Percentiles rank a stretch among this genome's conserved stretches.
phyloP scores from a whole-genome alignment of 768 basidiomycete species.

The Kwoniella pini region DNA sequence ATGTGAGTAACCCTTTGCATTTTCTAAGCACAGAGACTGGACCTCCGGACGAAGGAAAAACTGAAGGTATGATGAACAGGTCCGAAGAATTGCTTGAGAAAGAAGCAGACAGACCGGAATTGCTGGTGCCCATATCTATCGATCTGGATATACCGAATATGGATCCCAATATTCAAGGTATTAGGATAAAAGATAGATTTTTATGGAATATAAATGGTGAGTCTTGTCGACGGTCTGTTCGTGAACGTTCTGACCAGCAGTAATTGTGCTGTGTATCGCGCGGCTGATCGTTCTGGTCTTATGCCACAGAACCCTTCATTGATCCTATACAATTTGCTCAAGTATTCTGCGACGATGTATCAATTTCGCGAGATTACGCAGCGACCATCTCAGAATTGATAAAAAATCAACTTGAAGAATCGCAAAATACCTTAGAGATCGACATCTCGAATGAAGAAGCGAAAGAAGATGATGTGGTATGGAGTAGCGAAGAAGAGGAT shows the following conservation, averaged over 20 bases:
- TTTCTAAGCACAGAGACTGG: too few species aligned
- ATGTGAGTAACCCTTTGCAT: slow-evolving; percentile 61
- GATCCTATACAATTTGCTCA: slow-evolving; percentile 81
- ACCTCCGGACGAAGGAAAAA: neutral
- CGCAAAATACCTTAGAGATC: slow-evolving; percentile 76
- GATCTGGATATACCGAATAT: slow-evolving; percentile 92
- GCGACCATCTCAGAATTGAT: slow-evolving; percentile 84
- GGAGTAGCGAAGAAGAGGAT: slow-evolving; percentile 44
- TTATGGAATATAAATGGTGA: slow-evolving; percentile 86
- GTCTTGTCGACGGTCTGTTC: too few species aligned
- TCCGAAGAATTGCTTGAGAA: slow-evolving; percentile 65
- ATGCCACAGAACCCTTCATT: slow-evolving; percentile 64
- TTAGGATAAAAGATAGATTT: slow-evolving; percentile 90
- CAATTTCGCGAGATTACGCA: slow-evolving; percentile 71
- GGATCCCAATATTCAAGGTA: slow-evolving; percentile 77
- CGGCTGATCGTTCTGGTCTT: too few species aligned
- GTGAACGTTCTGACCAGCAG: too few species aligned
- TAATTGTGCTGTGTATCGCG: too few species aligned
- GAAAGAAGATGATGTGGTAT: slow-evolving; percentile 44
- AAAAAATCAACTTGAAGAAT: slow-evolving; percentile 84
- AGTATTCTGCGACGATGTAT: slow-evolving; percentile 85
- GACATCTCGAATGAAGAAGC: slow-evolving; percentile 58
- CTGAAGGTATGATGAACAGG: slow-evolving; percentile 50
- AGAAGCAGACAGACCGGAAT: slow-evolving; percentile 62
- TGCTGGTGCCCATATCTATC: slow-evolving; percentile 87